Conservation (phyloP, 2,329 filamentous ascomycete genomes). For the Talaromyces sp. region DNA sequence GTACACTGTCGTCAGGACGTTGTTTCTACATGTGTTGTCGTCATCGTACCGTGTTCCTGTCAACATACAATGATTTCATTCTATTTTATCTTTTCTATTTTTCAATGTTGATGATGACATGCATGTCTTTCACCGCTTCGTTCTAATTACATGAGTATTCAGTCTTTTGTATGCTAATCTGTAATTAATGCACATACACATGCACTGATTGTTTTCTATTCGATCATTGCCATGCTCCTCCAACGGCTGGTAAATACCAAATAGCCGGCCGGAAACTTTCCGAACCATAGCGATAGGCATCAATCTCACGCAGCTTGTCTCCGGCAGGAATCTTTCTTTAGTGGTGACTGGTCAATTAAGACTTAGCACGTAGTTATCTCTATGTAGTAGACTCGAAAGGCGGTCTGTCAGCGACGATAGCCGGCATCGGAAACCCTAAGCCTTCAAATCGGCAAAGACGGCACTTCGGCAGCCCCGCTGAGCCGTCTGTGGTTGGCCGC, state of each 20-base stretch:
- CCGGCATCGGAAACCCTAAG: neutral
- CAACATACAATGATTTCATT: conserved; percentile 7
- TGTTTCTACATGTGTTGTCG: neutral
- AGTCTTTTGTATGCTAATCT: conserved; percentile 2
- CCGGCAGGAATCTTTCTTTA: neutral
- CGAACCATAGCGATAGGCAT: neutral
- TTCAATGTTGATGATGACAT: conserved; percentile 2
- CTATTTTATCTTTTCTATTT: neutral
- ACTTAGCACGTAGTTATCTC: neutral
- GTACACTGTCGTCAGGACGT: neutral
- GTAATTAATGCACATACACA: conserved; percentile 5
- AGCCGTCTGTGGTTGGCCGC: neutral
- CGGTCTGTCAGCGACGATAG: neutral
- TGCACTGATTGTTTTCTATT: neutral
- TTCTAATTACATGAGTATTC: neutral
- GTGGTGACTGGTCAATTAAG: neutral
- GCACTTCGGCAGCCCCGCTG: neutral
- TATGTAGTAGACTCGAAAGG: neutral
- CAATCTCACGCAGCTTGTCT: neutral
- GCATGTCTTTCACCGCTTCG: neutral
- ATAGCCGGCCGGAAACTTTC: neutral
- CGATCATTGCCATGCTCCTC: neutral
- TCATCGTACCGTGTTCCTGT: neutral
- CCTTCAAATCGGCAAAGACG: conserved; percentile 2
- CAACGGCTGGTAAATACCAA: neutral